A percentile compares a stretch with the other conserved stretches of the same genome.
phyloP scores from a whole-genome alignment of 208 protist genomes.

The Trypanosomatidae sp. region DNA sequence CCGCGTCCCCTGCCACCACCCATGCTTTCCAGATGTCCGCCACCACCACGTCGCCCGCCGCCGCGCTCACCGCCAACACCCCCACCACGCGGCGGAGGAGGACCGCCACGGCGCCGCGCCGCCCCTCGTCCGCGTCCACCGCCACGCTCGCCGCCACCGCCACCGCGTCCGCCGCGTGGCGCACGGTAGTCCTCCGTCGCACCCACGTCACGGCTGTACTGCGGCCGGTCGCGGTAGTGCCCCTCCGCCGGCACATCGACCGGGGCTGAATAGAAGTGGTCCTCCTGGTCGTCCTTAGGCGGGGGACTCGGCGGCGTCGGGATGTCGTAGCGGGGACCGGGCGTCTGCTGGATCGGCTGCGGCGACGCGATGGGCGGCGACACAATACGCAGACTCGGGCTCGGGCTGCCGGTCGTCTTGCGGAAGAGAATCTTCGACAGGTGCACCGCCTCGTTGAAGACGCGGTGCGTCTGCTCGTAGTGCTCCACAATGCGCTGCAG shows the following conservation, averaged over 20 bases:
- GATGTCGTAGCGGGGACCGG: conserved; percentile 23
- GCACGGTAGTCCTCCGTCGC: conserved; percentile 8
- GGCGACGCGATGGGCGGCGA: conserved; percentile 83
- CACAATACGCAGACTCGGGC: conserved; percentile 48
- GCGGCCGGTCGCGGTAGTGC: neutral
- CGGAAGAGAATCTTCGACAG: conserved; percentile 90
- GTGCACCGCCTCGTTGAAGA: conserved; percentile 88
- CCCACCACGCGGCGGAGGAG: too few species aligned
- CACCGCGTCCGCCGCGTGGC: conserved; percentile 7
- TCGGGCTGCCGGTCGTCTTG: conserved; percentile 73
- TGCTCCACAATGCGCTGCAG: conserved; percentile 70
- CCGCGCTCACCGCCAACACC: too few species aligned
- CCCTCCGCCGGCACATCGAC: conserved; percentile 13
- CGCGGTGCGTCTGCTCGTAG: conserved; percentile 69
- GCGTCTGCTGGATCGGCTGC: conserved; percentile 69
- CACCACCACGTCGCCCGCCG: too few species aligned
- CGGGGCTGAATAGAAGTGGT: conserved; percentile 33
- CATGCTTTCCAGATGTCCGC: too few species aligned
- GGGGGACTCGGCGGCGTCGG: conserved; percentile 56
- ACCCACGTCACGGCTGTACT: conserved; percentile 1
- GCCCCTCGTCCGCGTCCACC: too few species aligned
- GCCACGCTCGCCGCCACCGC: neutral
- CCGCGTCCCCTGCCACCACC: too few species aligned
- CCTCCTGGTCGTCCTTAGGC: conserved; percentile 28
- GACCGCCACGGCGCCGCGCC: too few species aligned